Base-by-base conservation (phyloP, 495 filamentous ascomycete species). In the Lasiosphaeria miniovina region DNA sequence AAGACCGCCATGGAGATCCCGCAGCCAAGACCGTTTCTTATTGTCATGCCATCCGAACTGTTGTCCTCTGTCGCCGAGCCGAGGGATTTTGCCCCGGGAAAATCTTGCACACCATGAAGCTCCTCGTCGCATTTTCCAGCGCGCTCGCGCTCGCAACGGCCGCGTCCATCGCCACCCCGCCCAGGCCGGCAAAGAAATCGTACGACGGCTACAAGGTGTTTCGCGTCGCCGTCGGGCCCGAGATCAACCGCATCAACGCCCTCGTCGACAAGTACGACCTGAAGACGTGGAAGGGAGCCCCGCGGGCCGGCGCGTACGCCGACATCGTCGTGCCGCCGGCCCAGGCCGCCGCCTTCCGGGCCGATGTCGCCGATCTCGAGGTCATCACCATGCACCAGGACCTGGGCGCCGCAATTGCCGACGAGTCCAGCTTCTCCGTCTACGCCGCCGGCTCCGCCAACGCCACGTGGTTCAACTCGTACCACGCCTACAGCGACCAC, bases 401-500 rank as follows among this genome's bases (percentile, higher is more conserved):
- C 46, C 59, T 73, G 32, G 70, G 65, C 2, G 61, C 58, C 12
- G 67, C 68, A 10, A 73, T 73, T 15, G 59, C 53, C 12, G 58
- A 61, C 11, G 66, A 73, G 57, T 55, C 58, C 3, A 48, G 54
- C 14, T 69, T 69, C 49, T 33, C 52, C 11, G 48, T 48, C 32
- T 73, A 71, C 36, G 64, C 43, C 43, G 63, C 61, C 11, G 66
- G 61, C 36, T 58, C 60, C 32, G 61, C 55, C 50, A 64, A 67
- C 36, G 53, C 49, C 46, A 71, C 78, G 8, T 86, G 80, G 80
- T 85, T 85, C 69, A 74, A 82, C 61, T 68, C 75, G 32, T 85
- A 85, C 63, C 81, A 85, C 43, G 50, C 71, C 1, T 82, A 84
- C 56, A 71, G 68, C 4, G 82, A 84, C 52, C 84, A 86, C 63